Conservation (phyloP, 768 basidiomycete species). For the Leccinum incarnatum region DNA sequence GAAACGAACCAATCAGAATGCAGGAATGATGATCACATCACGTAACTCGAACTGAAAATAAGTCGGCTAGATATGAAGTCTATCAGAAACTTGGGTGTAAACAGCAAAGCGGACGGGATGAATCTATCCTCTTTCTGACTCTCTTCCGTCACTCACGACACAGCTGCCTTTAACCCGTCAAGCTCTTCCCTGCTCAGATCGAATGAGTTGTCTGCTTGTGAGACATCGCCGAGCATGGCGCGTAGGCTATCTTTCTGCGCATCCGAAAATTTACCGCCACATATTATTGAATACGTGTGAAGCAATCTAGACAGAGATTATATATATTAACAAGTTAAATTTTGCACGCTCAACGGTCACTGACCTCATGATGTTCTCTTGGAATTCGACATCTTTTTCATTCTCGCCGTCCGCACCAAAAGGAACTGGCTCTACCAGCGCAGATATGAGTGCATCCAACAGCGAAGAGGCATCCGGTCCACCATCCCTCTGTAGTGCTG, state of each 20-base stretch:
- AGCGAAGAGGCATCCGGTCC: constrained; percentile 36
- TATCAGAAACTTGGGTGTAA: constrained; percentile 13
- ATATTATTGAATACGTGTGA: constrained; percentile 48
- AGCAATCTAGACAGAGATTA: constrained; percentile 38
- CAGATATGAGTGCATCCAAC: constrained; percentile 48
- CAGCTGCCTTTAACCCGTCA: constrained; percentile 17
- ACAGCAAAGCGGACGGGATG: constrained; percentile 8
- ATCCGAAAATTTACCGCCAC: constrained; percentile 33
- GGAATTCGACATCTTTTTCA: constrained; percentile 59
- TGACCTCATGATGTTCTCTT: constrained; percentile 61
- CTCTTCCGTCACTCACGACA: constrained; percentile 22
- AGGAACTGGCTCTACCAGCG: constrained; percentile 55
- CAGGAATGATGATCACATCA: constrained; percentile 16
- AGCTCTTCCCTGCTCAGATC: constrained; percentile 29
- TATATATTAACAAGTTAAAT: background rate
- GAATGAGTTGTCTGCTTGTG: constrained; percentile 22
- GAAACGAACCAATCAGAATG: constrained; percentile 19
- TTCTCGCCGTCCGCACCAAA: constrained; percentile 67
- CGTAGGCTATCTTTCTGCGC: constrained; percentile 31
- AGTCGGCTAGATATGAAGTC: constrained; percentile 26
- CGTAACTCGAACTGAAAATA: constrained; percentile 25
- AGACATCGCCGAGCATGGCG: constrained; percentile 24
- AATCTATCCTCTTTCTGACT: constrained; percentile 12
- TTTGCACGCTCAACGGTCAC: constrained; percentile 9
- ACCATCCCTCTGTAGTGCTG: constrained; percentile 42